Conservation (phyloP, 805 yeast species). For the Candida maesae region DNA sequence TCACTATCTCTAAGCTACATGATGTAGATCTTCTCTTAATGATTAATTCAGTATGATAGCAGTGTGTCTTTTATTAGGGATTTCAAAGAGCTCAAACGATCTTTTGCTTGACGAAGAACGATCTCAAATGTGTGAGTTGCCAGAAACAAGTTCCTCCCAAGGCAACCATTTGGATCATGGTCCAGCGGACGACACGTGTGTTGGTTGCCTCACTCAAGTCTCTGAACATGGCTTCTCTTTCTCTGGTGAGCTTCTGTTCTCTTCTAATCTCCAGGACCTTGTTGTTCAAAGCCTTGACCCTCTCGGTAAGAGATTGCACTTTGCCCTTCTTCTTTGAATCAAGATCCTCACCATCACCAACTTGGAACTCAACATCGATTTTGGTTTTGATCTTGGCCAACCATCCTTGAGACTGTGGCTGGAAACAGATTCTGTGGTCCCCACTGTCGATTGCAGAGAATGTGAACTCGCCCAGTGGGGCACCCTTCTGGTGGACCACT, state of each 20-base stretch:
- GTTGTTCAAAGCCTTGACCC: slow-evolving; percentile 50
- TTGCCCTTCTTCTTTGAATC: slow-evolving; percentile 65
- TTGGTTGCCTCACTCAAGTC: slow-evolving; percentile 68
- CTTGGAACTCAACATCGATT: slow-evolving; percentile 58
- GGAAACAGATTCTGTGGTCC: slow-evolving; percentile 72
- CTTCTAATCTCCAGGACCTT: slow-evolving; percentile 58
- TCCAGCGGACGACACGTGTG: slow-evolving; percentile 70
- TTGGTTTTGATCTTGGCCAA: slow-evolving; percentile 54
- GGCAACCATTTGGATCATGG: slow-evolving; percentile 60
- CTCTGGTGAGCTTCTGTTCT: slow-evolving; percentile 67
- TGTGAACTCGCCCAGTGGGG: slow-evolving; percentile 64
- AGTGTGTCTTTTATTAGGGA: too few species aligned
- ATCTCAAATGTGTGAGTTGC: slow-evolving; percentile 70
- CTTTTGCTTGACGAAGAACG: slow-evolving; percentile 77
- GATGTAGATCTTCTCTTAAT: too few species aligned
- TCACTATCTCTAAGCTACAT: too few species aligned
- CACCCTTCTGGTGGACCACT: slow-evolving; percentile 66
- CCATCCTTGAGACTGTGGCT: slow-evolving; percentile 54
- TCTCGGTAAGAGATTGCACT: slow-evolving; percentile 51
- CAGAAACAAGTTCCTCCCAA: slow-evolving; percentile 65
- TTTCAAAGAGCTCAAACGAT: slow-evolving; percentile 25
- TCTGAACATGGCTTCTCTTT: slow-evolving; percentile 71
- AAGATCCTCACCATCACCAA: slow-evolving; percentile 60
- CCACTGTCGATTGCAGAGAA: slow-evolving; percentile 74
- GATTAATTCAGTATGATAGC: too few species aligned